These are phyloP conservation scores for Phialocephala sp. DNA, from an alignment of 2,329 filamentous ascomycete species.

Conservation along the genomic window DNA sequence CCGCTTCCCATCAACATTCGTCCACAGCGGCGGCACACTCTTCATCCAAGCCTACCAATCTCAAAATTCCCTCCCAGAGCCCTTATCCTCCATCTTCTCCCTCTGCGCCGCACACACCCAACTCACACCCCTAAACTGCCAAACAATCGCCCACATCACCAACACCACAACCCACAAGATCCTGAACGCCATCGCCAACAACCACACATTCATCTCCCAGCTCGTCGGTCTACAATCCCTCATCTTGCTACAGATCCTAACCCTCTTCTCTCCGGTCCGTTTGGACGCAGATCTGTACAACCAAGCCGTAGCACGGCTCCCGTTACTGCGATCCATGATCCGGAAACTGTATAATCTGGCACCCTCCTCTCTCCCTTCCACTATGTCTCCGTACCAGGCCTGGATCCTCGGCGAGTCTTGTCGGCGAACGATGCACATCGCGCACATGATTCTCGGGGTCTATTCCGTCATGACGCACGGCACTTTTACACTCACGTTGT, in stretches of 20 bases:
- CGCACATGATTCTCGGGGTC: not conserved
- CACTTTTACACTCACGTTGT: not conserved
- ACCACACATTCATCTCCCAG: not conserved
- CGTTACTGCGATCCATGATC: not conserved
- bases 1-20: slow-evolving; percentile 2
- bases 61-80: not conserved
- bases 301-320: not conserved
- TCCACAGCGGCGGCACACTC: slow-evolving; percentile 9
- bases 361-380: not conserved
- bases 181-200: not conserved
- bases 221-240: not conserved
- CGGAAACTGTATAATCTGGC: not conserved
- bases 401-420: slow-evolving; percentile 2
- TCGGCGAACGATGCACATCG: not conserved
- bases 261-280: not conserved
- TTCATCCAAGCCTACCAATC: slow-evolving; percentile 6
- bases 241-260: slow-evolving; percentile 8
- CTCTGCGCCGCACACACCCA: not conserved
- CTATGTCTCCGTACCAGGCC: not conserved
- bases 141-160: not conserved
- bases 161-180: not conserved
- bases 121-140: not conserved
- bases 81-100: not conserved
- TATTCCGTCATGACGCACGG: slow-evolving; percentile 5
- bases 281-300: too few species aligned